Percentiles rank a stretch among this genome's conserved stretches.
Conservation (phyloP, 805 yeast species). For the Kazachstania kunashirensis region DNA sequence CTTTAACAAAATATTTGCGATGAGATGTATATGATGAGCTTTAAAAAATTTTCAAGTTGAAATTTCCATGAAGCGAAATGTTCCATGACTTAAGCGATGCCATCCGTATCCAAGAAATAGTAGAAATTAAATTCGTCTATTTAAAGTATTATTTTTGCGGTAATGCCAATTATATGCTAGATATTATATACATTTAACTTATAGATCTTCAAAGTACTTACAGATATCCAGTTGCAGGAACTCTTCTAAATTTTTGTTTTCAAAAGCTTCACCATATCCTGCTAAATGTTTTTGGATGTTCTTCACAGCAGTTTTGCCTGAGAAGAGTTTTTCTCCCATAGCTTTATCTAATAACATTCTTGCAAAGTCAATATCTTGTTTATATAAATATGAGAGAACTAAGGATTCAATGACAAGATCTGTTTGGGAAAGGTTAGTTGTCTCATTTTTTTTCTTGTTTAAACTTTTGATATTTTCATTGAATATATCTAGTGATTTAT, state of each 20-base stretch:
- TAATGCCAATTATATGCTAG: too few species aligned
- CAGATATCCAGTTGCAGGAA: conserved; percentile 4
- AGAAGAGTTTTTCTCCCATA: conserved; percentile 29
- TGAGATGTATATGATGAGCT: too few species aligned
- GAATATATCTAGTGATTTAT: conserved; percentile 35
- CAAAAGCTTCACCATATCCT: conserved; percentile 43
- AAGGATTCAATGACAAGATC: conserved; percentile 41
- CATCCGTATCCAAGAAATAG: too few species aligned
- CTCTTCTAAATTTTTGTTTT: conserved; percentile 31
- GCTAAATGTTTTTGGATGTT: conserved; percentile 37
- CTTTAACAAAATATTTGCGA: too few species aligned
- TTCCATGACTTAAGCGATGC: too few species aligned
- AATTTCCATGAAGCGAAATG: too few species aligned
- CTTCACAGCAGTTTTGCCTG: conserved; percentile 34
- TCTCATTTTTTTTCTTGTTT: conserved; percentile 26
- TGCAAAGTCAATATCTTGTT: conserved; percentile 46
- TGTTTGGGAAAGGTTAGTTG: conserved; percentile 30
- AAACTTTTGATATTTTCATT: conserved; percentile 37
- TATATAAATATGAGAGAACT: conserved; percentile 34
- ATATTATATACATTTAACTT: too few species aligned
- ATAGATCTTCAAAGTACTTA: conserved; percentile 1
- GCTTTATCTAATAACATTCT: conserved; percentile 42
- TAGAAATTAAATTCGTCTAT: too few species aligned
- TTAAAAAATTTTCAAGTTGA: too few species aligned
- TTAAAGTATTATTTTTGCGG: too few species aligned